These are phyloP conservation scores for Fusarium sp. DNA, from an alignment of 2,329 filamentous ascomycete genomes.

Conservation along the genomic window DNA sequence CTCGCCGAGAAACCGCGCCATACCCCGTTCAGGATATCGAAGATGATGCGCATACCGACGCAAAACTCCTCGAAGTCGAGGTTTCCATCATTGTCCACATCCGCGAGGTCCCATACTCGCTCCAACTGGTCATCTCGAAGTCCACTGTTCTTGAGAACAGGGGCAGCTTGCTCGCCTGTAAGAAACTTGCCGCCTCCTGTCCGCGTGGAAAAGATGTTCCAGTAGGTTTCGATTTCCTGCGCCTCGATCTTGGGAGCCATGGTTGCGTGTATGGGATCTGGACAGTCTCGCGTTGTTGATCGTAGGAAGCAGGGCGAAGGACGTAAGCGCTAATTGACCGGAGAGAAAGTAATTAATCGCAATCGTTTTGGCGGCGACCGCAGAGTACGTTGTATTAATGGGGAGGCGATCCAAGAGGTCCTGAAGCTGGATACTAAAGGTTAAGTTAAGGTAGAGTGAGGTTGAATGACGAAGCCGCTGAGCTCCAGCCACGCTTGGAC, in stretches of 20 bases:
- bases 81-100: slow-evolving; percentile 97
- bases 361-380: slow-evolving; percentile 35
- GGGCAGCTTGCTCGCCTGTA: slow-evolving; percentile 72
- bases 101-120: slow-evolving; percentile 95
- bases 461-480: slow-evolving; percentile 48
- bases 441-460: slow-evolving; percentile 17
- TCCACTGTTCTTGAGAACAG: slow-evolving; percentile 73
- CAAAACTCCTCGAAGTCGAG: slow-evolving; percentile 99
- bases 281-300: slow-evolving; percentile 2
- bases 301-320: neutral
- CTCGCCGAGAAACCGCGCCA: slow-evolving; percentile 8
- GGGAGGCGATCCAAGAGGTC: slow-evolving; percentile 24
- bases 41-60: slow-evolving; percentile 97
- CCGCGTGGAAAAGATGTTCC: slow-evolving; percentile 72
- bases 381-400: slow-evolving; percentile 18
- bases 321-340: slow-evolving; percentile 4
- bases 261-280: slow-evolving; percentile 43
- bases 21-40: slow-evolving; percentile 96
- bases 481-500: slow-evolving; percentile 48
- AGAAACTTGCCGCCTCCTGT: slow-evolving; percentile 71
- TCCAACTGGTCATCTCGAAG: slow-evolving; percentile 84
- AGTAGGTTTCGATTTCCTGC: slow-evolving; percentile 73
- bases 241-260: slow-evolving; percentile 73
- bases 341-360: slow-evolving; percentile 3
- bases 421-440: slow-evolving; percentile 12